Evolutionary conservation across 768 basidiomycete species (phyloP).

Genomic region (Porpolomopsis calyptriformis): DNA sequence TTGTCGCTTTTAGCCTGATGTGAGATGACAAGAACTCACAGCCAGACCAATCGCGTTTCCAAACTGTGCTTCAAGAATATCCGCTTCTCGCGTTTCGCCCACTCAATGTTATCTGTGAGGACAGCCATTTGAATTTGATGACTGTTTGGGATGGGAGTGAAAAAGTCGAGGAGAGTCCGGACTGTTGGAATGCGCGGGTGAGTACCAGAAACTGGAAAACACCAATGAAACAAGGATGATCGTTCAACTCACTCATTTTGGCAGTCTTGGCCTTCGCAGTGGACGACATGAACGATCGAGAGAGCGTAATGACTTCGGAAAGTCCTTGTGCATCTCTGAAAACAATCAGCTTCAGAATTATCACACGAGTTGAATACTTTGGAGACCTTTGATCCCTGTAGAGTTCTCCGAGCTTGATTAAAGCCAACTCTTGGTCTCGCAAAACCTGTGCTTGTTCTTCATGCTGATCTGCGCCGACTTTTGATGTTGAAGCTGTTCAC

Average conservation of each 20-base stretch:
- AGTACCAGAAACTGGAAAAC: background rate
- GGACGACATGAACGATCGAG: constrained; percentile 81
- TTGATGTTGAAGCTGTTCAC: constrained; percentile 23
- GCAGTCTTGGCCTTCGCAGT: constrained; percentile 97
- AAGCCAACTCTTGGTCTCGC: constrained; percentile 73
- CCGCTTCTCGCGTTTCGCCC: constrained; percentile 86
- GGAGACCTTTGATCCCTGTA: constrained; percentile 78
- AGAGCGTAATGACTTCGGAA: constrained; percentile 76
- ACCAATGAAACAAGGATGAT: background rate
- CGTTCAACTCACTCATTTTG: constrained; percentile 65
- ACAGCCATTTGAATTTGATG: constrained; percentile 71
- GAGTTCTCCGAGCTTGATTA: constrained; percentile 77
- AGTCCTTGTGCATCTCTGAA: constrained; percentile 74
- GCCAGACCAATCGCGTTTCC: constrained; percentile 74
- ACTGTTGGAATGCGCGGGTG: constrained; percentile 43
- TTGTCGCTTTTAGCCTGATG: background rate
- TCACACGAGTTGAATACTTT: background rate
- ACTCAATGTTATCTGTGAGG: constrained; percentile 82
- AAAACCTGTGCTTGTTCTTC: constrained; percentile 46
- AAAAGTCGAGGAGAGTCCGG: constrained; percentile 87
- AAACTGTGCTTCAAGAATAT: constrained; percentile 94
- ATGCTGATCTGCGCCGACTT: constrained; percentile 23
- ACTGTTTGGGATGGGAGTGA: constrained; percentile 67
- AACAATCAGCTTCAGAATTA: background rate
- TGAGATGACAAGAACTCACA: constrained; percentile 31